These are phyloP conservation scores for Dendrobium huoshanense DNA, from an alignment of 106 monocot genomes.

Conservation along the genomic window DNA sequence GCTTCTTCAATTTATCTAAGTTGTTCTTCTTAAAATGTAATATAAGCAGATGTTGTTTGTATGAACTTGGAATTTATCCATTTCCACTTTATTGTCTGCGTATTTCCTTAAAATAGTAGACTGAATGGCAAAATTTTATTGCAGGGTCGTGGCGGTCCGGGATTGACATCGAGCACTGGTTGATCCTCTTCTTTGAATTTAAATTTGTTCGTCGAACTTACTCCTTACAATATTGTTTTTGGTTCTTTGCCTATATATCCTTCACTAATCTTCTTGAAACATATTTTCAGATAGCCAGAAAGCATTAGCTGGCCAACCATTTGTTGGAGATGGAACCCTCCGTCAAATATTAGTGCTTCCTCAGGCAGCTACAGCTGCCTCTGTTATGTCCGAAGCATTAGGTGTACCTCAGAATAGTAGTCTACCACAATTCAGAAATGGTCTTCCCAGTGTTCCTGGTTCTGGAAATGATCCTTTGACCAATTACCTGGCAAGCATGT, in stretches of 20 bases:
- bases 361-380: slow-evolving; percentile 51
- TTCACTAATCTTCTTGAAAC: slow-evolving; percentile 5
- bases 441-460: slow-evolving; percentile 25
- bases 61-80: neutral
- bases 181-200: slow-evolving; percentile 2
- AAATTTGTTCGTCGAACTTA: neutral
- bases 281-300: slow-evolving; percentile 38
- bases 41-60: neutral
- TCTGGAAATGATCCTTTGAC: slow-evolving; percentile 71
- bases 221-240: slow-evolving; percentile 2
- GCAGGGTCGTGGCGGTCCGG: slow-evolving; percentile 95
- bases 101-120: neutral
- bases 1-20: neutral
- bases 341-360: slow-evolving; percentile 69
- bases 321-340: slow-evolving; percentile 37
- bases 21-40: neutral
- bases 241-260: neutral
- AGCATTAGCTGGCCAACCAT: slow-evolving; percentile 21
- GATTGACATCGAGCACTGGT: slow-evolving; percentile 53
- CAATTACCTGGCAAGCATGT: slow-evolving; percentile 66
- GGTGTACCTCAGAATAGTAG: slow-evolving; percentile 50
- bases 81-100: neutral
- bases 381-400: slow-evolving; percentile 58
- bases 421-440: slow-evolving; percentile 23
- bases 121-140: slow-evolving; percentile 11